Evolutionary conservation across 2,329 filamentous ascomycete species (phyloP).

Genomic region (Penicillium sp.): DNA sequence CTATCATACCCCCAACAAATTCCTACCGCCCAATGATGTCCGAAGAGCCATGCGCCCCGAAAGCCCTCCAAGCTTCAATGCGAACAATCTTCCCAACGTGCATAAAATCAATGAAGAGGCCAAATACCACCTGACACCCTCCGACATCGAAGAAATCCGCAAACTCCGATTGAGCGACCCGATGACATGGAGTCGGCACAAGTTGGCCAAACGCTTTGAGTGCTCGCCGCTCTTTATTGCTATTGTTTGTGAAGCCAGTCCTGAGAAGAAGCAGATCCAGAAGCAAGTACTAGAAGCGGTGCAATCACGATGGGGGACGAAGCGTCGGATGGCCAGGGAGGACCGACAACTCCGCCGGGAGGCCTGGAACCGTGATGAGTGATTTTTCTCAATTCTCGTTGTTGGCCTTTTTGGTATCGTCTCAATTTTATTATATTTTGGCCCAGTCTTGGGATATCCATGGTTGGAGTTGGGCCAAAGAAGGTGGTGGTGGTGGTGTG

Average conservation of each 20-base stretch:
- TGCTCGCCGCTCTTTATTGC: conserved; percentile 64
- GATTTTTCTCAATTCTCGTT: not conserved
- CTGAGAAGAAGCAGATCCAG: conserved; percentile 50
- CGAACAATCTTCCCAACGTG: conserved; percentile 47
- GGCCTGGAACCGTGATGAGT: conserved; percentile 60
- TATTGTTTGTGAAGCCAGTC: conserved; percentile 56
- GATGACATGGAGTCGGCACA: conserved; percentile 58
- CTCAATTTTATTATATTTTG: not conserved
- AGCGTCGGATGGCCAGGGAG: conserved; percentile 60
- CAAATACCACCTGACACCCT: conserved; percentile 60
- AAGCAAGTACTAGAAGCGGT: conserved; percentile 51
- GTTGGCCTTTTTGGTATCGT: not conserved
- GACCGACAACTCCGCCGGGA: conserved; percentile 61
- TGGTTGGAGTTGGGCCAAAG: not conserved
- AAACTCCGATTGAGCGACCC: conserved; percentile 56
- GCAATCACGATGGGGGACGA: conserved; percentile 61
- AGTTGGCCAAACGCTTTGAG: conserved; percentile 62
- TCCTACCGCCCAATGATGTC: conserved; percentile 60
- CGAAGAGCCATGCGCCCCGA: conserved; percentile 50
- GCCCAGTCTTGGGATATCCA: not conserved
- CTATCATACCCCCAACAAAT: conserved; percentile 64
- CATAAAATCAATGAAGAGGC: conserved; percentile 55
- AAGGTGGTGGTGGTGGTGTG: not conserved
- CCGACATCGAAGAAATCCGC: conserved; percentile 61
- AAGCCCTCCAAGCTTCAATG: conserved; percentile 21